Conservation (phyloP, 768 basidiomycete genomes). For the Lactarius evosmus region DNA sequence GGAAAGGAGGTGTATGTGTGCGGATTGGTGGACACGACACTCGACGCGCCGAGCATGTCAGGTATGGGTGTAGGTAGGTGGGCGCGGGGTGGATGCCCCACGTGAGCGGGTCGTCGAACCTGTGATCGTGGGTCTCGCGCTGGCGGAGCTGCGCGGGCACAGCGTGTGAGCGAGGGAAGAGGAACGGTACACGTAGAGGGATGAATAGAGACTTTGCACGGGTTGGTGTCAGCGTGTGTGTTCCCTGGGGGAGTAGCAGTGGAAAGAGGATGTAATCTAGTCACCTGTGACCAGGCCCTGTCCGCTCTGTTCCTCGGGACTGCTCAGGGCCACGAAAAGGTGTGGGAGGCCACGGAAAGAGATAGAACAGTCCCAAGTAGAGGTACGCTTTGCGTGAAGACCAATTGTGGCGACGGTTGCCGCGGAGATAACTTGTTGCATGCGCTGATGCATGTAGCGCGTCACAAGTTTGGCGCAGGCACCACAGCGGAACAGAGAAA, state of each 20-base stretch:
- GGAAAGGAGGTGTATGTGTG: conserved; percentile 33
- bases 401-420: conserved; percentile 65
- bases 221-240: conserved; percentile 13
- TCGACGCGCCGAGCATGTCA: conserved; percentile 84
- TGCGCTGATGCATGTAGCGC: conserved; percentile 5
- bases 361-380: conserved; percentile 60
- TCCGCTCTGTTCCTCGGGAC: conserved; percentile 43
- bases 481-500: too few species aligned
- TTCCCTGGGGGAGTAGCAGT: too few species aligned
- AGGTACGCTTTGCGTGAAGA: conserved; percentile 76
- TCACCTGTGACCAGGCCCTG: conserved; percentile 73
- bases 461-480: not conserved
- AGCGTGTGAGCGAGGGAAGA: conserved; percentile 23
- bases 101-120: conserved; percentile 74
- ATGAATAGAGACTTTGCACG: conserved; percentile 76
- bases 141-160: not conserved
- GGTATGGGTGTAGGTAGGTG: conserved; percentile 55
- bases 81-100: conserved; percentile 80
- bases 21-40: conserved; percentile 93
- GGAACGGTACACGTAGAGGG: conserved; percentile 71
- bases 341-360: conserved; percentile 66
- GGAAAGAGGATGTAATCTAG: conserved; percentile 2
- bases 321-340: conserved; percentile 59
- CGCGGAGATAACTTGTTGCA: conserved; percentile 42
- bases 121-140: conserved; percentile 34